A percentile compares a stretch with the other conserved stretches of the same genome.
These are phyloP conservation scores for Spathaspora passalidarum DNA, from an alignment of 805 yeast genomes.

Conservation along the genomic window DNA sequence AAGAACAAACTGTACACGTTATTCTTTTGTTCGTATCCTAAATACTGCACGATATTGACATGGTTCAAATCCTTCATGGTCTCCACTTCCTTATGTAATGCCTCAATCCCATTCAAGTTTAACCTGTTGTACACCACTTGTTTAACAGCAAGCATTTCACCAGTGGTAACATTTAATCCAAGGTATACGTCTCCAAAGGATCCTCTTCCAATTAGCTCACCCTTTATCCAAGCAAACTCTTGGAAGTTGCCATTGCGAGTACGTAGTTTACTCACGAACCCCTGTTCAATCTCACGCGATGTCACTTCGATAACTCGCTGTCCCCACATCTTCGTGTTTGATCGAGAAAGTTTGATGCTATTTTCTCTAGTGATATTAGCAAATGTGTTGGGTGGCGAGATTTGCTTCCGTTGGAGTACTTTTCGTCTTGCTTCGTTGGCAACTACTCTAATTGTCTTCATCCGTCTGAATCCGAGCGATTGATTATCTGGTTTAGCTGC, in stretches of 20 bases:
- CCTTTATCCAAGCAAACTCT: conserved; percentile 96
- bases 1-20: conserved; percentile 80
- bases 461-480: conserved; percentile 51
- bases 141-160: conserved; percentile 98
- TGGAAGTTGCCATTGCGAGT: conserved; percentile 64
- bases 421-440: conserved; percentile 77
- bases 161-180: conserved; percentile 92
- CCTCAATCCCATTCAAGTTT: conserved; percentile 57
- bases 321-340: conserved; percentile 97
- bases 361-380: conserved; percentile 7
- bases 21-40: conserved; percentile 82
- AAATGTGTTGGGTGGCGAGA: conserved; percentile 9
- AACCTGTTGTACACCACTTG: conserved; percentile 63
- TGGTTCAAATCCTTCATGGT: conserved; percentile 94
- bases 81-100: conserved; percentile 85
- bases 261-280: conserved; percentile 63
- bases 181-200: conserved; percentile 93
- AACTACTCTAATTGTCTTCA: conserved; percentile 89
- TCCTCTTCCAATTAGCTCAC: conserved; percentile 94
- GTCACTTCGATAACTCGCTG: conserved; percentile 88
- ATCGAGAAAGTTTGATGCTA: conserved; percentile 46
- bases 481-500: conserved; percentile 21
- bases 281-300: conserved; percentile 59
- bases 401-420: conserved; percentile 24
- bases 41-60: conserved; percentile 88